These are phyloP conservation scores for Seminavis robusta DNA, from an alignment of 108 stramenopile genomes.

Conservation along the genomic window DNA sequence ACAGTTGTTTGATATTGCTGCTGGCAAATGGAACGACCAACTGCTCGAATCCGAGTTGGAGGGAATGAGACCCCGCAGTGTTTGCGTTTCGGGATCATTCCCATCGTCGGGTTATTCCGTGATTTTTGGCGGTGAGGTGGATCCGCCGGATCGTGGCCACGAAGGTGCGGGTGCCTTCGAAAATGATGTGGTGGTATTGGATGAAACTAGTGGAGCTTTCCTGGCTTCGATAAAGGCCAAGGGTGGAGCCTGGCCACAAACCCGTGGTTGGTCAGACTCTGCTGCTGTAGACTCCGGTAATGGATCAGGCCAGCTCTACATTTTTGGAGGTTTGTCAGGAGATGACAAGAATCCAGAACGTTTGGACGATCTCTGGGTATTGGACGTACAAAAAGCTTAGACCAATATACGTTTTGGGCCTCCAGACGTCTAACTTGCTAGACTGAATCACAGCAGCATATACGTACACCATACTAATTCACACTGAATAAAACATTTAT, in stretches of 20 bases:
- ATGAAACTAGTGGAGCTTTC: constrained; percentile 20
- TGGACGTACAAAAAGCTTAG: no score
- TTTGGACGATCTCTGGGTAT: constrained; percentile 51
- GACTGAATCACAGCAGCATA: no score
- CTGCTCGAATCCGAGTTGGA: constrained; percentile 3
- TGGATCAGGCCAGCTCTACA: constrained; percentile 17
- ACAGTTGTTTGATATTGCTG: constrained; percentile 36
- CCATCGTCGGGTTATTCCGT: constrained; percentile 24
- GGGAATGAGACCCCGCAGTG: constrained; percentile 51
- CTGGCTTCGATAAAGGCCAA: constrained; percentile 7
- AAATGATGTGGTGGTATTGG: constrained; percentile 47
- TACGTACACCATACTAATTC: no score
- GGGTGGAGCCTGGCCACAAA: constrained; percentile 24
- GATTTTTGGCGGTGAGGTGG: constrained; percentile 74
- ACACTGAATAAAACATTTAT: no score
- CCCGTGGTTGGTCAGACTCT: constrained; percentile 65
- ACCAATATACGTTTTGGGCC: no score
- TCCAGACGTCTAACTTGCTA: no score
- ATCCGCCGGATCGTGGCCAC: constrained; percentile 61
- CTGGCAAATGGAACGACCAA: constrained; percentile 21
- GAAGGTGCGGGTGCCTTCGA: constrained; percentile 71
- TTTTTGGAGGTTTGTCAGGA: constrained; percentile 69
- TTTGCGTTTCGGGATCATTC: constrained; percentile 46
- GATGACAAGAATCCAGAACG: constrained; percentile 47
- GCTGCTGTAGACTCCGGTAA: constrained; percentile 11